Conservation (phyloP, 2,329 filamentous ascomycete genomes). For the Trichoderma sp. region DNA sequence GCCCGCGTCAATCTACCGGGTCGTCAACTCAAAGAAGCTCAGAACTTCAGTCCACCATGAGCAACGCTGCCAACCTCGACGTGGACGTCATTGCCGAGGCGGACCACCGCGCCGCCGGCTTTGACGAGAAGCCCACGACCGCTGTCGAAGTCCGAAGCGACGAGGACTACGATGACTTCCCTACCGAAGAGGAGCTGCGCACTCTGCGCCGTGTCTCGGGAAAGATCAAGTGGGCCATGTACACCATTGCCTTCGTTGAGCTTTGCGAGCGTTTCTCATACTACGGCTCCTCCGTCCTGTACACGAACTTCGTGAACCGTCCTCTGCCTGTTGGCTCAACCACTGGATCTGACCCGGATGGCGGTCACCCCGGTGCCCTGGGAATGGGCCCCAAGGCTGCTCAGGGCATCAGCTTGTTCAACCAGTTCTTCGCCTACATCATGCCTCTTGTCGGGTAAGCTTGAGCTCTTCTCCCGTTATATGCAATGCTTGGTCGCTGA, state of each 20-base stretch:
- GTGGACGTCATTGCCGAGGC: conserved; percentile 42
- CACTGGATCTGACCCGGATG: conserved; percentile 52
- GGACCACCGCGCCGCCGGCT: conserved; percentile 36
- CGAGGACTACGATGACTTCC: conserved; percentile 45
- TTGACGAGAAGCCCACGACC: conserved; percentile 33
- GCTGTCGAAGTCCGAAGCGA: conserved; percentile 33
- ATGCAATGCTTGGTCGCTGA: background rate
- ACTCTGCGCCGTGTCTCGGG: conserved; percentile 67
- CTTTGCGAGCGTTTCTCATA: conserved; percentile 77
- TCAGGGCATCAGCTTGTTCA: conserved; percentile 54
- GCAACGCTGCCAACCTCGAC: conserved; percentile 42
- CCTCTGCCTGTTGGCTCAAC: conserved; percentile 55
- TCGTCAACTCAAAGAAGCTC: conserved; percentile 18
- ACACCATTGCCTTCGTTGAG: conserved; percentile 72
- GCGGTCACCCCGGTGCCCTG: conserved; percentile 53
- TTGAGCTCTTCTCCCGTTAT: background rate
- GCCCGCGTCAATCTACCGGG: conserved; percentile 7
- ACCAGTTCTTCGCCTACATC: conserved; percentile 64
- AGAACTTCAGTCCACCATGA: conserved; percentile 36
- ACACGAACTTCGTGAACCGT: conserved; percentile 67
- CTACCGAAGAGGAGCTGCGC: conserved; percentile 63
- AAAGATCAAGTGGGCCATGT: conserved; percentile 66
- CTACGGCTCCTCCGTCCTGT: conserved; percentile 70
- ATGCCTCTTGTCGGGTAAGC: conserved; percentile 59
- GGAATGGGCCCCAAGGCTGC: conserved; percentile 60